Evolutionary conservation across 1,284 basidiomycete species (phyloP), one percentile per base, ranked within the genome.

Genomic region (Leccinum variabile): DNA sequence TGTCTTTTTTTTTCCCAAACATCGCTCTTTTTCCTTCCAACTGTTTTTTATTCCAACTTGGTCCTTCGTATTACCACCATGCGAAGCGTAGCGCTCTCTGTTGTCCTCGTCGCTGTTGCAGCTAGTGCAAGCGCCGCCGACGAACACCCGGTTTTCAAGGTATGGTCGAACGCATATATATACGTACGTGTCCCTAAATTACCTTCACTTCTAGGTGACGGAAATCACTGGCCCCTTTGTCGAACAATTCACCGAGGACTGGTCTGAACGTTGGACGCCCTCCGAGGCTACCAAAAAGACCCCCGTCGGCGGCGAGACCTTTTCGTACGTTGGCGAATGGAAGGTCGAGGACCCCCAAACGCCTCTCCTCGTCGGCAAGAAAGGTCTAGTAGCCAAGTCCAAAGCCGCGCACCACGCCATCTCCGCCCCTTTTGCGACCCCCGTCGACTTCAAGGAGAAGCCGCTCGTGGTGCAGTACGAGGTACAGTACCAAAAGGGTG

Each of bases 401-500:
- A 93, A 94, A 82, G 94, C 94, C 64, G 91, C 93, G 57, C 94
- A 96, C 77, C 97, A 98, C 74, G 97, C 97, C 76, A 98, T 99
- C 79, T 98, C 97, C 65, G 94, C 96, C 9, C 90, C 94, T 41
- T 96, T 99, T 78, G 70, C 81, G 33, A 76, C 85, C 68, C 82
- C 91, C 60, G 83, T 98, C 71, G 89, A 92, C 81, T 93, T 96
- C 79, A 87, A 87, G 73, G 82, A 87, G 66, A 87, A 97, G 80
- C 93, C 97, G 50, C 83, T 99, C 57, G 95, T 99, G 67, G 90
- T 99, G 18, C 96, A 98, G 78, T 99, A 99, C 77, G 97, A 99
- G 79, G 95, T 97, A 80, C 98, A 99, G 83, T 94, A 98, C 78
- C 97, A 99, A 82, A 97, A 98, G 80, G 97, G 97, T 63, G 94